These are phyloP conservation scores for Rhodotorula graminis DNA, from an alignment of 768 basidiomycete genomes.

Conservation along the genomic window DNA sequence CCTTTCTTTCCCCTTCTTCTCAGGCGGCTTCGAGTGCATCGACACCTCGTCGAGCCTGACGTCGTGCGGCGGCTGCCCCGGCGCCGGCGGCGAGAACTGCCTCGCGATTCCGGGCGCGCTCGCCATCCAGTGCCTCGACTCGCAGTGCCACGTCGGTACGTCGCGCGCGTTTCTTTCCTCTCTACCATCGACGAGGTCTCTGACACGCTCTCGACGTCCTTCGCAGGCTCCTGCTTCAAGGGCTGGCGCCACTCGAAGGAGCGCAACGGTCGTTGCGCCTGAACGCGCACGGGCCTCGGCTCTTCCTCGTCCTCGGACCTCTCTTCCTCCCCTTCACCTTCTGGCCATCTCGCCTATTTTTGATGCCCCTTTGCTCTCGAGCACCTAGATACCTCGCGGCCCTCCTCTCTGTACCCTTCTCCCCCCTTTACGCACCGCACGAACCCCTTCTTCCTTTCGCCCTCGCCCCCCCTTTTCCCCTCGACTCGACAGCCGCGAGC, in stretches of 20 bases:
- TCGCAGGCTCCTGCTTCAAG: constrained; percentile 14
- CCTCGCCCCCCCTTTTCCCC: background rate
- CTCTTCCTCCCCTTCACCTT: too few species aligned
- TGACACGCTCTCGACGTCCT: background rate
- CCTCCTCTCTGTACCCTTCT: background rate
- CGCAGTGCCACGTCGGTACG: constrained; percentile 15
- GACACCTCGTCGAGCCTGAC: constrained; percentile 17
- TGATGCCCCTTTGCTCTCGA: background rate
- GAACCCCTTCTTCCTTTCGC: too few species aligned
- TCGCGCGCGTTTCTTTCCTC: background rate
- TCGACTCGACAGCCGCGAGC: background rate
- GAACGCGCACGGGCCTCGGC: background rate
- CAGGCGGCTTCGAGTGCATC: constrained; percentile 29
- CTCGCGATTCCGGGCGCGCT: constrained; percentile 27
- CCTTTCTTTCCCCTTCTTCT: background rate
- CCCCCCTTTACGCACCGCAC: too few species aligned
- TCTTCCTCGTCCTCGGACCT: background rate
- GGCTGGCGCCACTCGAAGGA: constrained; percentile 1
- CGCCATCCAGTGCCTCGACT: constrained; percentile 10
- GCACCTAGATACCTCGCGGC: background rate
- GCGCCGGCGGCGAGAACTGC: constrained; percentile 8
- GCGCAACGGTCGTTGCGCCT: constrained; percentile 5
- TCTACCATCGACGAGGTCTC: background rate
- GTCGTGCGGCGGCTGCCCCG: constrained; percentile 17
- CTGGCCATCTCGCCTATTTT: too few species aligned